Evolutionary conservation across 441 rosid species (phyloP).

Genomic region (Metrosideros polymorpha): DNA sequence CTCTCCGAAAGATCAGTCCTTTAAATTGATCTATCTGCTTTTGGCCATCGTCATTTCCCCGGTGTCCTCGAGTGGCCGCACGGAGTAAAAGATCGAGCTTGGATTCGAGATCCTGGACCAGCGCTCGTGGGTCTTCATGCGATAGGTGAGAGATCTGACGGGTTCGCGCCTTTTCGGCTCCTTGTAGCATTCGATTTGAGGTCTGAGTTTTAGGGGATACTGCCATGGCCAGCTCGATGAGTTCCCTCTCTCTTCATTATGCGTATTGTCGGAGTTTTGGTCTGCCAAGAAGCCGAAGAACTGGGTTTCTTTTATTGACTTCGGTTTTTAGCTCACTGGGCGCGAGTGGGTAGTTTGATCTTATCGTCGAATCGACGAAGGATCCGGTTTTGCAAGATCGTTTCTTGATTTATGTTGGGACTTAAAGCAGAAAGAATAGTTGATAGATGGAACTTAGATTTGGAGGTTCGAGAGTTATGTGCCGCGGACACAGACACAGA

Average conservation of each 20-base stretch:
- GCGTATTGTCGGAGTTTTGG: not conserved
- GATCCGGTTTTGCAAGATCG: not conserved
- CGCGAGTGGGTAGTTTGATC: not conserved
- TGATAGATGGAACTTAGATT: not conserved
- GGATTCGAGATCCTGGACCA: not conserved
- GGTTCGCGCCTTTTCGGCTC: not conserved
- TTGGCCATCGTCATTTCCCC: not conserved
- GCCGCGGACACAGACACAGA: not conserved
- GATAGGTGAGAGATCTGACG: not conserved
- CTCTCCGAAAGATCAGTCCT: not conserved
- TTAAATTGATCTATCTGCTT: not conserved
- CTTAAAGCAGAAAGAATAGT: not conserved
- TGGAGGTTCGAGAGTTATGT: not conserved
- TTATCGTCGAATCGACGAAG: not conserved
- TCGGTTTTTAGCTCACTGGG: not conserved
- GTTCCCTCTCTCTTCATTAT: not conserved
- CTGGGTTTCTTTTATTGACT: not conserved
- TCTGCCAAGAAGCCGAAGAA: not conserved
- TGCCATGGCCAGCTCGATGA: not conserved
- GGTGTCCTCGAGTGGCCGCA: not conserved
- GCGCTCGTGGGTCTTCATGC: not conserved
- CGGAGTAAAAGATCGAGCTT: not conserved
- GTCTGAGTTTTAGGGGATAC: not conserved
- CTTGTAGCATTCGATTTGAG: not conserved
- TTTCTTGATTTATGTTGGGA: not conserved